These are phyloP conservation scores for Guyanaporus albipodus DNA, from an alignment of 768 basidiomycete species.

Conservation along the genomic window DNA sequence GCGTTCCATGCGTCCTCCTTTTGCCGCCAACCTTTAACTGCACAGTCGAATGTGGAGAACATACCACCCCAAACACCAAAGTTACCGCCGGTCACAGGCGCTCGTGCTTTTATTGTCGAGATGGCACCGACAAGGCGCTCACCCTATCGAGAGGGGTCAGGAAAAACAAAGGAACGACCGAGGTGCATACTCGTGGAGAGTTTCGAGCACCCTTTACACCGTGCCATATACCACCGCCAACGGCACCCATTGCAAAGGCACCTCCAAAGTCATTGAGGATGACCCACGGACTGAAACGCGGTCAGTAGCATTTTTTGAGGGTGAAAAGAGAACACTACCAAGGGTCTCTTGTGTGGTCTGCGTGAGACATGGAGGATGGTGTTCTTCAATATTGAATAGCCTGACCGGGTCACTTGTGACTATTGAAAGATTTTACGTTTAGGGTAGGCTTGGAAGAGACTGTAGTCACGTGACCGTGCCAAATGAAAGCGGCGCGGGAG, in stretches of 20 bases:
- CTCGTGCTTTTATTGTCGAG: slow-evolving; percentile 95
- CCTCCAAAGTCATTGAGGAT: slow-evolving; percentile 98
- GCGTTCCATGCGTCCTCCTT: slow-evolving; percentile 99
- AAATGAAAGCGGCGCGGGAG: slow-evolving; percentile 9
- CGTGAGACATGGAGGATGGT: slow-evolving; percentile 62
- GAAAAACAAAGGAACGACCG: neutral
- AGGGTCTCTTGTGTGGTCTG: slow-evolving; percentile 92
- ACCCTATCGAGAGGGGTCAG: slow-evolving; percentile 51
- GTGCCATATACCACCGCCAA: slow-evolving; percentile 98
- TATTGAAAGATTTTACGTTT: slow-evolving; percentile 23
- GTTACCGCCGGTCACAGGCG: slow-evolving; percentile 97
- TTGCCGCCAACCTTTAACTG: slow-evolving; percentile 93
- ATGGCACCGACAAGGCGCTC: slow-evolving; percentile 92
- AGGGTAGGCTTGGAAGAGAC: slow-evolving; percentile 27
- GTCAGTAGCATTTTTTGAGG: slow-evolving; percentile 1
- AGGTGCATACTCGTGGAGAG: slow-evolving; percentile 74
- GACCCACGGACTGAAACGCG: slow-evolving; percentile 80
- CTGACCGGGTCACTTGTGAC: too few species aligned
- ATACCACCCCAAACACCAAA: slow-evolving; percentile 96
- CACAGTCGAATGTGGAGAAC: slow-evolving; percentile 98
- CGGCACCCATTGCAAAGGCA: slow-evolving; percentile 96
- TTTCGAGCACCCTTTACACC: slow-evolving; percentile 97
- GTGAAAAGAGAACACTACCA: slow-evolving; percentile 49
- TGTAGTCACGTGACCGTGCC: slow-evolving; percentile 30
- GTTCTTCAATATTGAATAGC: too few species aligned